A percentile compares a stretch with the other conserved stretches of the same genome.
These are phyloP conservation scores for Acanthamoeba culbertsoni DNA, from an alignment of 208 protist species.

Conservation along the genomic window DNA sequence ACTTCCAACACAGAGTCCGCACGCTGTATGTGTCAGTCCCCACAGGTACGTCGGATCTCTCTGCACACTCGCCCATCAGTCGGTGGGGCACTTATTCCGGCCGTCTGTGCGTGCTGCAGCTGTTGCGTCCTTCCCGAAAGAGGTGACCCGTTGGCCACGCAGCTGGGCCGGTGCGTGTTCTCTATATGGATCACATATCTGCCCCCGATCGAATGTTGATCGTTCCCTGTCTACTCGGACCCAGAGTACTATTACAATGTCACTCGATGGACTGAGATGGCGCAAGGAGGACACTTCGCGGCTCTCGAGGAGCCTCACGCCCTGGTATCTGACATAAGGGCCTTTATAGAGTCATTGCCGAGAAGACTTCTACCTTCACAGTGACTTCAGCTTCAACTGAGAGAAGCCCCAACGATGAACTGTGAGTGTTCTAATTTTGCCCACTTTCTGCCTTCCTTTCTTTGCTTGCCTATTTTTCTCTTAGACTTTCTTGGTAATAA, in stretches of 20 bases:
- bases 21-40: neutral
- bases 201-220: too few species aligned
- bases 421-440: too few species aligned
- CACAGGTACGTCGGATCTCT: neutral
- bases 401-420: too few species aligned
- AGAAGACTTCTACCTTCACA: neutral
- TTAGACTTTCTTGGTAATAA: too few species aligned
- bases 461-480: too few species aligned
- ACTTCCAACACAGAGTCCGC: neutral
- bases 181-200: neutral
- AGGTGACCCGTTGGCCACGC: neutral
- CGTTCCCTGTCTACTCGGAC: neutral
- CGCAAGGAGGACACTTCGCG: slow-evolving; percentile 32
- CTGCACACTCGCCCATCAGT: too few species aligned
- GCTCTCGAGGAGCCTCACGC: slow-evolving; percentile 3
- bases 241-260: slow-evolving; percentile 52
- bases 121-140: neutral
- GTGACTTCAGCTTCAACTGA: neutral
- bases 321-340: neutral
- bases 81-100: neutral
- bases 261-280: slow-evolving; percentile 20
- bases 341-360: neutral
- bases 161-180: neutral
- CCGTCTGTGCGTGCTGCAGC: neutral
- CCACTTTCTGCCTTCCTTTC: too few species aligned